phyloP scores from a whole-genome alignment of 176 grass and related monocot genomes.

The Tillandsia leiboldiana region DNA sequence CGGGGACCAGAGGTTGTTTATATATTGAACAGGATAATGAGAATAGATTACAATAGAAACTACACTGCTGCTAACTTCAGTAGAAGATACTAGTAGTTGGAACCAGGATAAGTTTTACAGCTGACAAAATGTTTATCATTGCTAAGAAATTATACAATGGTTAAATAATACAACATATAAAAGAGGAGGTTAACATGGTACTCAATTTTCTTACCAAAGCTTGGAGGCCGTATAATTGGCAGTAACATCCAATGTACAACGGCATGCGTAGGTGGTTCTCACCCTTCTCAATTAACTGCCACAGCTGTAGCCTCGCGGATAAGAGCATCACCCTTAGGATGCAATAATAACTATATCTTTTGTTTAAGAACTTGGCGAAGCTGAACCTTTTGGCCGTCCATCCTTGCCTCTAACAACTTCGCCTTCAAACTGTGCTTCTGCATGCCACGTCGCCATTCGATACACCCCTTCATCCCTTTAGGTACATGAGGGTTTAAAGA shows the following conservation, averaged over 20 bases:
- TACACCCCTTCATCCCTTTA: constrained; percentile 34
- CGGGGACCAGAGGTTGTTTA: neutral
- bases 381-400: constrained; percentile 56
- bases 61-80: neutral
- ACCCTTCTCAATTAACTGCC: neutral
- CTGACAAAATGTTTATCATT: constrained; percentile 1
- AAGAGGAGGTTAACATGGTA: neutral
- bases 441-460: constrained; percentile 31
- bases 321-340: neutral
- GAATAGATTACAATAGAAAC: neutral
- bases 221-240: neutral
- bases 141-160: neutral
- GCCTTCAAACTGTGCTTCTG: constrained; percentile 61
- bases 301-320: neutral
- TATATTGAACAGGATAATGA: neutral
- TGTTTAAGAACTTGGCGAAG: constrained; percentile 56
- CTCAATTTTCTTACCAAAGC: neutral
- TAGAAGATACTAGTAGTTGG: neutral
- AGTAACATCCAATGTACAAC: neutral
- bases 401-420: constrained; percentile 40
- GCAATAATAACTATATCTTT: constrained; percentile 41
- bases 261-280: neutral
- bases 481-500: constrained; percentile 36
- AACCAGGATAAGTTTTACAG: neutral
- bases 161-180: neutral